Evolutionary conservation across 305 asterid species (phyloP).

Genomic region (Fraxinus floribunda): DNA sequence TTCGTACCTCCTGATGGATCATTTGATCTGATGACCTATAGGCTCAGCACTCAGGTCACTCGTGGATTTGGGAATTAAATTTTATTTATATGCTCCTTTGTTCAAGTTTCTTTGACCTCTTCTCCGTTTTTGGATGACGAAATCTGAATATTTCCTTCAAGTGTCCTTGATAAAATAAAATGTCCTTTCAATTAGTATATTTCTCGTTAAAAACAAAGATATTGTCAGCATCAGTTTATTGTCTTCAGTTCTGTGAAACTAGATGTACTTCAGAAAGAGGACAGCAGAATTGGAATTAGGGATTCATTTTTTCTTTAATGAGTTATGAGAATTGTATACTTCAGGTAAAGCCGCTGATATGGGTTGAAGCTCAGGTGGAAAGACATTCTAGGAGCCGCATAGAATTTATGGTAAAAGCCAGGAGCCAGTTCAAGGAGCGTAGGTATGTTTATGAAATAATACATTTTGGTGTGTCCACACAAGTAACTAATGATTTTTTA

Average conservation of each 20-base stretch:
- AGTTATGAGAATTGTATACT: conserved; percentile 18
- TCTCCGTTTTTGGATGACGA: background rate
- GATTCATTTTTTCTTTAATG: background rate
- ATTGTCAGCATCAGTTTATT: conserved; percentile 1
- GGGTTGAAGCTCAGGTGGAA: conserved; percentile 96
- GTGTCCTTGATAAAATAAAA: background rate
- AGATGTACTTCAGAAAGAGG: conserved; percentile 1
- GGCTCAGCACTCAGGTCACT: conserved; percentile 91
- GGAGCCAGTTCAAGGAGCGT: conserved; percentile 99
- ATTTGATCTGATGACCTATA: conserved; percentile 97
- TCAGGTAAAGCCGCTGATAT: conserved; percentile 88
- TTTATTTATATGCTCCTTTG: conserved; percentile 3
- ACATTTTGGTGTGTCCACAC: background rate
- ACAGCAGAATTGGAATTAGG: background rate
- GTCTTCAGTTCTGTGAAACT: conserved; percentile 9
- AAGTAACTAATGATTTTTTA: background rate
- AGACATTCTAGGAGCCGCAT: conserved; percentile 39
- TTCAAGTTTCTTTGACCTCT: conserved; percentile 13
- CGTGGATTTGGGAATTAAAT: background rate
- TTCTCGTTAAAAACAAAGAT: background rate
- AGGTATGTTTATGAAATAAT: conserved; percentile 44
- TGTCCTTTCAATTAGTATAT: background rate
- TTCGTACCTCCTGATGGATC: conserved; percentile 97
- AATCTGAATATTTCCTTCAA: conserved; percentile 3
- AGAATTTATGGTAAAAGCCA: conserved; percentile 80